Evolutionary conservation across 257 asterid genomes (phyloP), one percentile per base, ranked within the genome.

Genomic region (Gardenia jasminoides): DNA sequence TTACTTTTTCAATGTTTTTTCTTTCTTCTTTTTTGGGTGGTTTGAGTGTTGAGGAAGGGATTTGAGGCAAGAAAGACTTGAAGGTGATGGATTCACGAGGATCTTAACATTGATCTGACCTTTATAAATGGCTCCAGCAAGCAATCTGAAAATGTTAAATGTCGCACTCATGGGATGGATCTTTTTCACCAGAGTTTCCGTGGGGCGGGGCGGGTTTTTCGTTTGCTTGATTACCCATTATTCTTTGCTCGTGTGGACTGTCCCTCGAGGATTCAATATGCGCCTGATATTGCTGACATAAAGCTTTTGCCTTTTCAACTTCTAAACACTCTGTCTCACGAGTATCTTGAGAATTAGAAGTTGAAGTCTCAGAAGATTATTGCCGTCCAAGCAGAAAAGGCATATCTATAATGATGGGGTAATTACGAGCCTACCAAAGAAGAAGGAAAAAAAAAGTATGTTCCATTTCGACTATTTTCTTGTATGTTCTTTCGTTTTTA

Each of bases 181-280:
- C 43, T 56, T 65, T 65, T 76, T 47, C 73, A 31, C 64, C 59
- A 6, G 44, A 59, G 82, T 61, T 71, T 46, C 72, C 48, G 56
- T 64, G 68, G 46, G 43, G 43, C 59, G 20, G 62, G 31, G 43
- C 59, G 31, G 62, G 31, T 68, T 19, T 62, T 43, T 82, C 79
- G 70, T 77, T 81, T 83, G 83, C 75, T 58, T 81, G 84, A 85
- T 88, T 88, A 83, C 65, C 67, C 86, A 86, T 87, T 79, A 91
- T 91, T 88, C 96, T 85, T 72, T 88, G 89, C 90, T 88, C 96
- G 96, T 91, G 94, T 87, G 96, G 82, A 30, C 72, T 84, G 84
- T 84, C 82, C 79, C 28, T 41, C 78, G 65, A 76, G 87, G 80
- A 78, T 58, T 67, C 75, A 69, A 76, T 77, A 50, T 78, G 74